Evolutionary conservation across 768 basidiomycete genomes (phyloP).

Genomic region (Clathrus columnatus): DNA sequence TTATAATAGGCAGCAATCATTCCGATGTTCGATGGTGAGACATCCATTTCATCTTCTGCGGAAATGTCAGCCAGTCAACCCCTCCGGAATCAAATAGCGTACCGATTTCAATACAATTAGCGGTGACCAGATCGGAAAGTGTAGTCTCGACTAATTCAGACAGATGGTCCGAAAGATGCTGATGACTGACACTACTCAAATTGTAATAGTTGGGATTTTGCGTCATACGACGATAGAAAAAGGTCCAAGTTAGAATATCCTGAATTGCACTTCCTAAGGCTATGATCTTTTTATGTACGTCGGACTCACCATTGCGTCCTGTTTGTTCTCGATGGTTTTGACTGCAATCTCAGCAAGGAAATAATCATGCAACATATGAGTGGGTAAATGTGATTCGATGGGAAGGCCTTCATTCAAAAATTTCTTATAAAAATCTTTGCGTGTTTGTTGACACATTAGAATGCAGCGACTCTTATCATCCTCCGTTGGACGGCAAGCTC

Average conservation of each 20-base stretch:
- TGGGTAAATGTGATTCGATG: conserved; percentile 90
- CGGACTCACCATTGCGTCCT: conserved; percentile 78
- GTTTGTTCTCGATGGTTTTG: conserved; percentile 98
- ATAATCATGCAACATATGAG: conserved; percentile 88
- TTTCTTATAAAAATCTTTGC: conserved; percentile 99
- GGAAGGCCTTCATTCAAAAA: conserved; percentile 96
- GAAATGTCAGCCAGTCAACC: not conserved
- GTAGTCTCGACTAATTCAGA: conserved; percentile 96
- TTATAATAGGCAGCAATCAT: conserved; percentile 99
- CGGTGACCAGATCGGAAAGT: conserved; percentile 81
- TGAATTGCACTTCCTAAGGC: conserved; percentile 21
- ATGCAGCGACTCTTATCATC: conserved; percentile 91
- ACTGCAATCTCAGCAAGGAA: conserved; percentile 98
- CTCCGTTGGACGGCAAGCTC: conserved; percentile 85
- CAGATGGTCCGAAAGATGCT: conserved; percentile 90
- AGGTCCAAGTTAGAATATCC: conserved; percentile 98
- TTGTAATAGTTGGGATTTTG: conserved; percentile 97
- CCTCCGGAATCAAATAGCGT: conserved; percentile 14
- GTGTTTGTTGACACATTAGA: conserved; percentile 93
- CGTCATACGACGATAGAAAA: conserved; percentile 94
- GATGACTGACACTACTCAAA: conserved; percentile 89
- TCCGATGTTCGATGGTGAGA: conserved; percentile 85
- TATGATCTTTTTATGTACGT: not conserved
- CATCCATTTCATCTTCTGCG: conserved; percentile 88
- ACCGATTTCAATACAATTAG: conserved; percentile 92